Base-by-base conservation (phyloP, 1,284 basidiomycete species). In the Pseudozyma thailandica region DNA sequence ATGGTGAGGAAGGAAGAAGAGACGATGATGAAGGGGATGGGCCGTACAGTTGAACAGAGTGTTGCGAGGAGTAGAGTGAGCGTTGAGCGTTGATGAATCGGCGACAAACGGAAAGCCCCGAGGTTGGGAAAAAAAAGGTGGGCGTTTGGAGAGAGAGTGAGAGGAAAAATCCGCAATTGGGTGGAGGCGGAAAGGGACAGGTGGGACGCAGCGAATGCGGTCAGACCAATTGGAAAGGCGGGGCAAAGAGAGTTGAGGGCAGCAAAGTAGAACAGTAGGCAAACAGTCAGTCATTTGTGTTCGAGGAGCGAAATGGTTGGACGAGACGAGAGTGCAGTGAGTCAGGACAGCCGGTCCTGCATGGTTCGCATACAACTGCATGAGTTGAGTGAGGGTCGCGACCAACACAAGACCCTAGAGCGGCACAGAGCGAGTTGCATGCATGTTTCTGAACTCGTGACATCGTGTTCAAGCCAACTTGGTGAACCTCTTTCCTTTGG, bases 21-120 rank as follows among this genome's bases (percentile, higher is more conserved):
- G 21, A 30, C 12, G 39, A 28, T 8, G 27, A 23, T 12, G 25
- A n/a, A 35, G 15, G 30, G 33, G 33, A 35, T 35, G 33, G 33
- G n/a, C n/a, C n/a, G n/a, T n/a, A n/a, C n/a, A n/a, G n/a, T n/a
- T 21, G 41, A 42, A 15, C 9, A 33, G 27, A 39, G 23, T 44
- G 18, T 26, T 37, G 35, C 42, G 38, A 28, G n/a, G 30, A 21
- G 49, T 16, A 39, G 38, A 7, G 50, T 18, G 38, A 25, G 50
- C 23, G 4, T 13, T 8, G 33, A 30, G 37, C n/a, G 41, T 41
- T 18, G 16, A 41, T 55, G 23, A 33, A 60, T 51, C 59, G 52
- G 52, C 45, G 35, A 38, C 60, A 63, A 41, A 56, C 60, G 60
- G 53, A 56, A 63, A 56, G 52, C 20, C 21, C 52, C 51, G 37